phyloP scores from a whole-genome alignment of 768 basidiomycete species.

The Trametes gibbosa region DNA sequence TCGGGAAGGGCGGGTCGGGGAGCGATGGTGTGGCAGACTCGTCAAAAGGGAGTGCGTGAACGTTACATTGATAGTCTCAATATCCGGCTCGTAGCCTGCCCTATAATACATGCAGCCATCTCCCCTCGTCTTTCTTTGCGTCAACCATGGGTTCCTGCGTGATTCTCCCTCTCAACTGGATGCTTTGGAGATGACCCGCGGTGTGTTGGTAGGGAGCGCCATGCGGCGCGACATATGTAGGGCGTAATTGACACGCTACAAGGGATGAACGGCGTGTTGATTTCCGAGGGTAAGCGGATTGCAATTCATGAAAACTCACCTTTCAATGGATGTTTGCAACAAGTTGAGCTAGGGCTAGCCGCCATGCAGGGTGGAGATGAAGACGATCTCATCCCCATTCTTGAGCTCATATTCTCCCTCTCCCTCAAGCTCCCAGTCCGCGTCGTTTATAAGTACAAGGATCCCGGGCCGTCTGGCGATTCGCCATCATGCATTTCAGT shows the following conservation, averaged over 20 bases:
- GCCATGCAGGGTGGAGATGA: constrained; percentile 95
- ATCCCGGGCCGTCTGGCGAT: constrained; percentile 85
- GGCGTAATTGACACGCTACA: no score
- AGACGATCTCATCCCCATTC: constrained; percentile 85
- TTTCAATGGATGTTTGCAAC: no score
- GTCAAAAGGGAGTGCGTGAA: background rate
- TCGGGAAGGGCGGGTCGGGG: background rate
- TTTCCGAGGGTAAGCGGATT: no score
- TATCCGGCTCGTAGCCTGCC: background rate
- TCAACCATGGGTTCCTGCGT: no score
- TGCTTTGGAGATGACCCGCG: no score
- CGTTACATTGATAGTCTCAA: background rate
- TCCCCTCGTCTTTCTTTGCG: background rate
- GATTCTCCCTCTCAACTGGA: no score
- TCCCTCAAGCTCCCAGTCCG: constrained; percentile 97
- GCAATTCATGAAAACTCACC: no score
- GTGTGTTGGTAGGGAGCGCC: no score
- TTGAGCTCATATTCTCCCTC: constrained; percentile 83
- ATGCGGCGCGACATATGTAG: no score
- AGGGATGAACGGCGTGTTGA: no score
- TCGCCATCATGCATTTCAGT: no score
- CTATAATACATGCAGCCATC: background rate
- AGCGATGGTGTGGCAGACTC: background rate
- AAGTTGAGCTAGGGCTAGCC: constrained; percentile 44
- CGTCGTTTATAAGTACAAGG: constrained; percentile 93